Conservation (phyloP, 1,284 basidiomycete genomes). For the Microbotryomycetes sp. region DNA sequence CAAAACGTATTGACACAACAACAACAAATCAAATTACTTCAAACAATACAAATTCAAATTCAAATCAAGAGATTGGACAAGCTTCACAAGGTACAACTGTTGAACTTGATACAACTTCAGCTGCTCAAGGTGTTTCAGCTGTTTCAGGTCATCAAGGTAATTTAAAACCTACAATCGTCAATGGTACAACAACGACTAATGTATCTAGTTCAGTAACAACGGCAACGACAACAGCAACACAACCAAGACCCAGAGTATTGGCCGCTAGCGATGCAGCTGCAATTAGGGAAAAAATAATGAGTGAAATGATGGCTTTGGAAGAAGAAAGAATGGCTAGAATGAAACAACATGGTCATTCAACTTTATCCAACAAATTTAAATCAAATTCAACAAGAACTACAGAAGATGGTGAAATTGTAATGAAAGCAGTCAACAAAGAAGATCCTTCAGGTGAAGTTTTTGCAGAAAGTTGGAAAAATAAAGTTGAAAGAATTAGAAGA, state of each 20-base stretch:
- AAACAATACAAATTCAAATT: too few relatives aligned
- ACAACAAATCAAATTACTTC: too few relatives aligned
- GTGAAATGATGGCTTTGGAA: constrained; percentile 94
- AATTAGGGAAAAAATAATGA: constrained; percentile 94
- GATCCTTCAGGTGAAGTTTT: constrained; percentile 94
- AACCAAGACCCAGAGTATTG: constrained; percentile 45
- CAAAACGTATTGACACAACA: too few relatives aligned
- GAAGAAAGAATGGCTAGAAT: constrained; percentile 95
- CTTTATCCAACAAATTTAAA: constrained; percentile 19
- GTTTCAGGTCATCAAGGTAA: too few relatives aligned
- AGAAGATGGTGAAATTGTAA: constrained; percentile 55
- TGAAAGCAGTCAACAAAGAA: constrained; percentile 88
- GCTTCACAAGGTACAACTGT: constrained; percentile 25
- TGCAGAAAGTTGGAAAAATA: constrained; percentile 88
- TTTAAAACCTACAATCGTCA: too few relatives aligned
- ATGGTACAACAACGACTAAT: too few relatives aligned
- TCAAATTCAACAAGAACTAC: background rate
- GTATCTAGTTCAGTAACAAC: too few relatives aligned
- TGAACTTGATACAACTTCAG: constrained; percentile 30
- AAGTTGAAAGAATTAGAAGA: constrained; percentile 90
- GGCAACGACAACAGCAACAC: constrained; percentile 13
- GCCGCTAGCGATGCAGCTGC: constrained; percentile 74
- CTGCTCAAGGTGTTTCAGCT: constrained; percentile 29
- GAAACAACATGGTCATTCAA: constrained; percentile 49
- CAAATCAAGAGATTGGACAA: too few relatives aligned